Evolutionary conservation across 768 basidiomycete species (phyloP).

Genomic region (Boletus rubescentipes): DNA sequence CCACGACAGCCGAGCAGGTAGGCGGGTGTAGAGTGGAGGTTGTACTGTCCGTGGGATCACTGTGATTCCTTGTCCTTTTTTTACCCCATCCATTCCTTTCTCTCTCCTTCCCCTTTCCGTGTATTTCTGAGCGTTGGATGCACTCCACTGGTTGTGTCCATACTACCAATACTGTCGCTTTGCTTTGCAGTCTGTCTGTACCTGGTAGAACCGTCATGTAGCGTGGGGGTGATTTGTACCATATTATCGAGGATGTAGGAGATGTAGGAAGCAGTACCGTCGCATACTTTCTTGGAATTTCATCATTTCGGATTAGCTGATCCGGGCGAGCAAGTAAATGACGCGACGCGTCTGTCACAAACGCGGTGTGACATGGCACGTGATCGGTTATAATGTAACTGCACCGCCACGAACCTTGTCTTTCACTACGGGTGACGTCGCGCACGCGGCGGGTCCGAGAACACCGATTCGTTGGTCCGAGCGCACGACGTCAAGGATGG

Average conservation of each 20-base stretch:
- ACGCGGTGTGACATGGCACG: slow-evolving; percentile 33
- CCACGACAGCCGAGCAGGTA: slow-evolving; percentile 3
- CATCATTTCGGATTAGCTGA: background rate
- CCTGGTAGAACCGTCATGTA: slow-evolving; percentile 14
- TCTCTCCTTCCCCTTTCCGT: background rate
- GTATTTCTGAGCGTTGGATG: slow-evolving; percentile 19
- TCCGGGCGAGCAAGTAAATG: background rate
- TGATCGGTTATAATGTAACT: slow-evolving; percentile 16
- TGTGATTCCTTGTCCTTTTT: slow-evolving; percentile 7
- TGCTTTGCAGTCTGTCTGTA: slow-evolving; percentile 24
- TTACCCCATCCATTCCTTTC: slow-evolving; percentile 1
- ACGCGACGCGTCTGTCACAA: slow-evolving; percentile 26
- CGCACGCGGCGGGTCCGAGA: background rate
- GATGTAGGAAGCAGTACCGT: background rate
- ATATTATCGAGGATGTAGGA: slow-evolving; percentile 18
- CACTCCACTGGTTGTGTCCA: slow-evolving; percentile 8
- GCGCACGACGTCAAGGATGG: slow-evolving; percentile 11
- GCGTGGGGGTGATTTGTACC: slow-evolving; percentile 21
- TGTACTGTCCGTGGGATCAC: slow-evolving; percentile 19
- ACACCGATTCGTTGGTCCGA: background rate
- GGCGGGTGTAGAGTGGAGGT: slow-evolving; percentile 15
- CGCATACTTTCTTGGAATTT: slow-evolving; percentile 23
- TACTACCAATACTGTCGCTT: slow-evolving; percentile 18
- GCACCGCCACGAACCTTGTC: slow-evolving; percentile 18
- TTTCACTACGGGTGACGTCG: background rate